A percentile compares a stretch with the other conserved stretches of the same genome.
These are phyloP conservation scores for Quillaja saponaria DNA, from an alignment of 306 rosid genomes.

Conservation along the genomic window DNA sequence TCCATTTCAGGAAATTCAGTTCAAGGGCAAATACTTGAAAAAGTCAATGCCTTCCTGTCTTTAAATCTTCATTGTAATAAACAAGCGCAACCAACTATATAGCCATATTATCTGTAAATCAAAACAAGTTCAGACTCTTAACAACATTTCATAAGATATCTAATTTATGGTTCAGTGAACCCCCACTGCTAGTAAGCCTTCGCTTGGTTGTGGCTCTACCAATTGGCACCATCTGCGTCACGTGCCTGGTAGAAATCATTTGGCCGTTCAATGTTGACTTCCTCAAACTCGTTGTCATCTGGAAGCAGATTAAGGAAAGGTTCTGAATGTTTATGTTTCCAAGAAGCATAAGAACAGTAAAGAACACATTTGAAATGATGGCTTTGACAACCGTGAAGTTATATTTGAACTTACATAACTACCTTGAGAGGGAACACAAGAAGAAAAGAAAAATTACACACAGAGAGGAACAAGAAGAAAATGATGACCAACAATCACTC, in stretches of 20 bases:
- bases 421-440: not conserved
- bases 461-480: not conserved
- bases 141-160: constrained; percentile 5
- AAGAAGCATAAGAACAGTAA: not conserved
- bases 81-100: too few species aligned
- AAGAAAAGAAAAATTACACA: not conserved
- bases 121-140: not conserved
- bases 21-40: too few species aligned
- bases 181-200: constrained; percentile 23
- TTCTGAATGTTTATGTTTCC: constrained; percentile 1
- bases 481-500: too few species aligned
- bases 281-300: constrained; percentile 90
- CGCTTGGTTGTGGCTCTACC: constrained; percentile 43
- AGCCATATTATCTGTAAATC: too few species aligned
- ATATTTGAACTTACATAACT: not conserved
- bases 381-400: constrained; percentile 10
- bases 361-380: too few species aligned
- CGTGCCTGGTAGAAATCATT: constrained; percentile 67
- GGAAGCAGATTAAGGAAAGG: constrained; percentile 25
- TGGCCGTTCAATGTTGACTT: constrained; percentile 62
- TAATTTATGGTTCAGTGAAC: constrained; percentile 17
- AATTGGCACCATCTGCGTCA: constrained; percentile 64
- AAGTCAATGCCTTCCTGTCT: too few species aligned
- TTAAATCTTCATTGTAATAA: too few species aligned
- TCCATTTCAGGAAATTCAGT: too few species aligned